These are phyloP conservation scores for Takashimella tepidaria DNA, from an alignment of 1,284 basidiomycete species.

Conservation along the genomic window DNA sequence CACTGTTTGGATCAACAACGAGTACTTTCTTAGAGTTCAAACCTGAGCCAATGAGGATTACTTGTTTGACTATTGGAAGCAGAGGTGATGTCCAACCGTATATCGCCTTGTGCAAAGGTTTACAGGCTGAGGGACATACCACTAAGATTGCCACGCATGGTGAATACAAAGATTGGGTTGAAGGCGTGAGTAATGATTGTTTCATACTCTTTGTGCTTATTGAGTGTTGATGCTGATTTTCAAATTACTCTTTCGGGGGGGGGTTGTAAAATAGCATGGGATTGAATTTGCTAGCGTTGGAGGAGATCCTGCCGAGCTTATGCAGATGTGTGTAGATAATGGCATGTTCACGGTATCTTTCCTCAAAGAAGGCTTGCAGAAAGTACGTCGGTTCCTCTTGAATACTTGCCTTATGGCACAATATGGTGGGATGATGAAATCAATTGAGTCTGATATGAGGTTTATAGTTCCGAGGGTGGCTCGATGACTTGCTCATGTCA, in stretches of 20 bases:
- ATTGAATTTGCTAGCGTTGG: conserved; percentile 92
- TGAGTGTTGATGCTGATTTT: background rate
- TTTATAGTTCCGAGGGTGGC: conserved; percentile 84
- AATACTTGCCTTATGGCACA: background rate
- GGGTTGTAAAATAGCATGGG: conserved; percentile 62
- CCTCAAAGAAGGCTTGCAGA: conserved; percentile 79
- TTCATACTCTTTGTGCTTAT: background rate
- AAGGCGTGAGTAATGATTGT: conserved; percentile 61
- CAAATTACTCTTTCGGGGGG: background rate
- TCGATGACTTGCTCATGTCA: conserved; percentile 88
- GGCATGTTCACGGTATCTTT: conserved; percentile 95
- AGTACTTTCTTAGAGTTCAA: conserved; percentile 93
- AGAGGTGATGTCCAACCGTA: conserved; percentile 91
- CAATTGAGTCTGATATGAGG: conserved; percentile 4
- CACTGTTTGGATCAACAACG: conserved; percentile 85
- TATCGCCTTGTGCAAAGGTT: conserved; percentile 81
- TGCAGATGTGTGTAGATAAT: conserved; percentile 92
- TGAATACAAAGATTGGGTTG: conserved; percentile 93
- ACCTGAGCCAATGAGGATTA: conserved; percentile 77
- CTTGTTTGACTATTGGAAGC: conserved; percentile 90
- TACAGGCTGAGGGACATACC: conserved; percentile 64
- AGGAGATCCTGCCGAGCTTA: conserved; percentile 92
- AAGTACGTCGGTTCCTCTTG: conserved; percentile 59
- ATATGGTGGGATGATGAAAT: background rate
- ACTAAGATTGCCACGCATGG: conserved; percentile 59